Evolutionary conservation across 768 basidiomycete genomes (phyloP), one percentile per base, ranked within the genome.

Genomic region (Psilocybe azurescens): DNA sequence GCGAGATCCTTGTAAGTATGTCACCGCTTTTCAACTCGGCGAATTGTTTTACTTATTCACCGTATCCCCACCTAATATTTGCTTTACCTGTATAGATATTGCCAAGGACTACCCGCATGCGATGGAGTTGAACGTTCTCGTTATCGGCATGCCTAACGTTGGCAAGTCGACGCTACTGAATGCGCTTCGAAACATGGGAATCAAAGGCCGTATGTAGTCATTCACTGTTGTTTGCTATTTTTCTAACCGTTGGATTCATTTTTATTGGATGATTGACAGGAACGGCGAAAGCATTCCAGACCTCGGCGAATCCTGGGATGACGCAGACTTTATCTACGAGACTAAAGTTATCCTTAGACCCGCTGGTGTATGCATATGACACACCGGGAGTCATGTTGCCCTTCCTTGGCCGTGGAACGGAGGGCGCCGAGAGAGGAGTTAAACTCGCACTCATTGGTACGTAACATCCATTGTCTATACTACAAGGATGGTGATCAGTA

Each of bases 61-160:
- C 48, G 47, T 49, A 18, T 28, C 18, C 36, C 20, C 44, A 16
- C 39, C 57, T 33, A 49, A 44, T 53, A 24, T n/a, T 24, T 44
- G 16, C 24, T 20, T 39, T 13, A 16, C 52, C 9, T 39, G 29
- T 41, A 10, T 62, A 94, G 91, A 86, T 68, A 83, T 93, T 67
- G 90, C 91, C 33, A 86, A 86, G 68, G 79, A 81, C 46, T 83
- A 89, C 71, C 86, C 86, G 54, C 85, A 92, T 64, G 83, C 86
- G 51, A 86, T 88, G 67, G 91, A 91, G 72, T 77, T 94, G 66
- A 95, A 95, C 68, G 90, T 98, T 6, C 83, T 98, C 2, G 94
- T 99, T 24, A 89, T 97, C 61, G 97, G 97, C 24, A 99, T 99
- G 97, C 97, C 97, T 16, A 99, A 99, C 74, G 95, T 98, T 51